Conservation (phyloP, 805 yeast species). For the Debaryomyces hansenii region DNA sequence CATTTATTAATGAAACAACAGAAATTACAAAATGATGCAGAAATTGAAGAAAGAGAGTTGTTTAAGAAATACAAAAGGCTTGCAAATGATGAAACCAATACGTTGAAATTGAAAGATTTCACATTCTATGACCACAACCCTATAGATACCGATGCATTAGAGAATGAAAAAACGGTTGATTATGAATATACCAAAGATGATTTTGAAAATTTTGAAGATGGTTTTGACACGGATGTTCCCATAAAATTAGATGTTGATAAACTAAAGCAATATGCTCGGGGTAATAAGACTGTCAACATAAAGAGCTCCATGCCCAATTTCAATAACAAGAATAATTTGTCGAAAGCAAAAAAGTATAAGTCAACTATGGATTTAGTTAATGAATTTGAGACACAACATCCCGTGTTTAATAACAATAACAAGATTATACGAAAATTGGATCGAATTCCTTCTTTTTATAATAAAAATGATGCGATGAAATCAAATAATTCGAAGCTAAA, state of each 20-base stretch:
- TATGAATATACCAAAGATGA: conserved; percentile 40
- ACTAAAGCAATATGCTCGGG: conserved; percentile 9
- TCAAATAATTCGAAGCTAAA: background rate
- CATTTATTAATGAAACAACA: conserved; percentile 21
- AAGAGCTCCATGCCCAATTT: conserved; percentile 16
- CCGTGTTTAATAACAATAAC: conserved; percentile 32
- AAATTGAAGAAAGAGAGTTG: conserved; percentile 33
- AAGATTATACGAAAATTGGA: conserved; percentile 36
- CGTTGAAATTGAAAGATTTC: conserved; percentile 32
- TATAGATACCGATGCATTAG: conserved; percentile 22
- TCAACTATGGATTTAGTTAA: conserved; percentile 32
- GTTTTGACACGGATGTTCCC: conserved; percentile 22
- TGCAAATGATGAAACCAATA: conserved; percentile 20
- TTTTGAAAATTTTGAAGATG: conserved; percentile 36
- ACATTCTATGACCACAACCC: conserved; percentile 9
- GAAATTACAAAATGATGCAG: conserved; percentile 31
- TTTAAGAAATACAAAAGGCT: conserved; percentile 13
- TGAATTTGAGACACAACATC: conserved; percentile 18
- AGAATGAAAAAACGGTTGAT: conserved; percentile 34
- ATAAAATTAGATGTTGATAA: conserved; percentile 8
- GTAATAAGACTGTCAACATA: background rate
- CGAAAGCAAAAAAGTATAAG: conserved; percentile 23
- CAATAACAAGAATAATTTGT: background rate
- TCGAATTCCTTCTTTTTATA: conserved; percentile 43
- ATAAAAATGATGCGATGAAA: conserved; percentile 10